phyloP scores from a whole-genome alignment of 129 eudicot genomes.

The Rutidosis leptorrhynchoides region DNA sequence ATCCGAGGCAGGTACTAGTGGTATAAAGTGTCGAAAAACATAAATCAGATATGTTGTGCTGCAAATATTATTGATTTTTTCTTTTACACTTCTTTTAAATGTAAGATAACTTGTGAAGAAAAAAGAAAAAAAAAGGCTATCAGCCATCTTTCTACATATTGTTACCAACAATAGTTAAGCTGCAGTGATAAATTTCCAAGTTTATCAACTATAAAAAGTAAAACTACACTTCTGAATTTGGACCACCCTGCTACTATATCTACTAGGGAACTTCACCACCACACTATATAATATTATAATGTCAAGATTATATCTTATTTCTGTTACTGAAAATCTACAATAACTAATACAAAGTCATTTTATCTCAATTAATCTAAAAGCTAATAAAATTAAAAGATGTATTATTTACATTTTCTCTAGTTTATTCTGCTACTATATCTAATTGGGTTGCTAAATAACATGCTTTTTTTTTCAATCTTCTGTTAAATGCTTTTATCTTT shows the following conservation, averaged over 20 bases:
- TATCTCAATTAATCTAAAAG: not conserved
- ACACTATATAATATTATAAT: conserved; percentile 9
- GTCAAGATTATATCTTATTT: not conserved
- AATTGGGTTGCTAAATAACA: no score
- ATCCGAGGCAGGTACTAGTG: not conserved
- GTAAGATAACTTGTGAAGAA: not conserved
- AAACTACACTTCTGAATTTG: conserved; percentile 8
- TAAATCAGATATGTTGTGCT: not conserved
- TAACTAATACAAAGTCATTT: not conserved
- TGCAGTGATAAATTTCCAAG: not conserved
- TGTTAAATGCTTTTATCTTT: no score
- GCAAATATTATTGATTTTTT: not conserved
- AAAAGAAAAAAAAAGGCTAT: no score
- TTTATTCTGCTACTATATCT: not conserved
- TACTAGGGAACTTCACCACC: conserved; percentile 30
- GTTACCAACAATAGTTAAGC: not conserved
- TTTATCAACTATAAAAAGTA: not conserved
- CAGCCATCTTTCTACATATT: not conserved
- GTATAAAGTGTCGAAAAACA: not conserved
- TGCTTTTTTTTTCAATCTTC: no score
- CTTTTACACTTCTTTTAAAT: not conserved
- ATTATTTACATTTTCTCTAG: not conserved
- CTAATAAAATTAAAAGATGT: not conserved
- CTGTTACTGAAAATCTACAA: not conserved
- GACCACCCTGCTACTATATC: conserved; percentile 16